Percentiles rank a stretch among this genome's conserved stretches.
Conservation (phyloP, 345 rosid species). For the Tarenaya hassleriana region DNA sequence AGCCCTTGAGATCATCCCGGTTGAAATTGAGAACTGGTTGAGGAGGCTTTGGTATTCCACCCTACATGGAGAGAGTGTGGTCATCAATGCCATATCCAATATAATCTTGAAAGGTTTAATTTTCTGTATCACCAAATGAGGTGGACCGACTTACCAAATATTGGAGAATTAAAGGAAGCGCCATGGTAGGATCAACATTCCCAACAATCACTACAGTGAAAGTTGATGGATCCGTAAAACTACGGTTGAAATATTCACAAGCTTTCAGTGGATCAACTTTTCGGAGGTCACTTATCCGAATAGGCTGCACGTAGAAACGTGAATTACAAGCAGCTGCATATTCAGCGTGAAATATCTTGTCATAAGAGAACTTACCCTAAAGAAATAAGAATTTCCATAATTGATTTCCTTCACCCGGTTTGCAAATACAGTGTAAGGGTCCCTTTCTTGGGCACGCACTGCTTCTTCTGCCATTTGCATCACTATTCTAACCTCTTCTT, state of each 20-base stretch:
- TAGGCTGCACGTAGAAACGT: conserved; percentile 51
- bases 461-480: conserved; percentile 92
- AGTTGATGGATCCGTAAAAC: conserved; percentile 91
- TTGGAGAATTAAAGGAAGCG: conserved; percentile 72
- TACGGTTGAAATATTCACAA: conserved; percentile 75
- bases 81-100: conserved; percentile 6
- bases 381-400: conserved; percentile 85
- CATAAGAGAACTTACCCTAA: conserved; percentile 51
- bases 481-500: conserved; percentile 83
- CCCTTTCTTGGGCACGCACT: conserved; percentile 85
- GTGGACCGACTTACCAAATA: conserved; percentile 65
- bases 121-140: conserved; percentile 4
- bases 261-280: conserved; percentile 78
- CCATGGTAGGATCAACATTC: conserved; percentile 57
- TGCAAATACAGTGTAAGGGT: conserved; percentile 78
- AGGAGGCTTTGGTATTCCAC: conserved; percentile 79
- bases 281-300: conserved; percentile 59
- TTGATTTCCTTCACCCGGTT: conserved; percentile 82
- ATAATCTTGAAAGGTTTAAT: not conserved
- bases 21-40: conserved; percentile 50
- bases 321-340: conserved; percentile 7
- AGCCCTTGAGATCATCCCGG: conserved; percentile 74
- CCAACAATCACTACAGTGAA: conserved; percentile 88
- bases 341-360: conserved; percentile 5
- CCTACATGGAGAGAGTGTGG: conserved; percentile 38